These are phyloP conservation scores for Emericellopsis atlantica DNA, from an alignment of 2,329 filamentous ascomycete genomes.

Conservation along the genomic window DNA sequence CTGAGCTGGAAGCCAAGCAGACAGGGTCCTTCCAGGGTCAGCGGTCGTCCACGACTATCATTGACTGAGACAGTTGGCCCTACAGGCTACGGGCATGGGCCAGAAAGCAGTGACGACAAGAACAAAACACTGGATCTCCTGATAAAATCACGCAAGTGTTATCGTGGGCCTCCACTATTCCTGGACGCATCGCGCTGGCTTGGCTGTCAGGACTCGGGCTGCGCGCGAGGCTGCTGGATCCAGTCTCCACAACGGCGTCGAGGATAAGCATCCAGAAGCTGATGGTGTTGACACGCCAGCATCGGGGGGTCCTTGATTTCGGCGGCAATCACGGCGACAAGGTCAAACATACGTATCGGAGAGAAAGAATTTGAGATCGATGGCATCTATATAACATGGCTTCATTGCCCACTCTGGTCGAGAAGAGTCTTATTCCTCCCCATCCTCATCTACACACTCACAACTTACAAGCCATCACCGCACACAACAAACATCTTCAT, in stretches of 20 bases:
- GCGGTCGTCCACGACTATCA: too few relatives aligned
- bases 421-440: neutral
- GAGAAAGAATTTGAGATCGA: neutral
- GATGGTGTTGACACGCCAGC: neutral
- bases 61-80: too few relatives aligned
- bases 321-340: constrained; percentile 1
- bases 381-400: neutral
- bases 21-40: too few relatives aligned
- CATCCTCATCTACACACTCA: neutral
- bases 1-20: too few relatives aligned
- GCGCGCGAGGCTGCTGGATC: neutral
- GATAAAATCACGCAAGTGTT: constrained; percentile 15
- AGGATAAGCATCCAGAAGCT: neutral
- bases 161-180: constrained; percentile 11
- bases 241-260: constrained; percentile 1
- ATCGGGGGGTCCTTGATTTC: neutral
- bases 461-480: neutral
- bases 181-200: neutral
- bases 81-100: too few relatives aligned
- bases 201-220: neutral
- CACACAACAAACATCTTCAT: neutral
- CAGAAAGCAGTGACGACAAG: constrained; percentile 4
- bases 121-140: constrained; percentile 12
- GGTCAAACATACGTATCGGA: neutral
- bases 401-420: too few relatives aligned